Evolutionary conservation across 768 basidiomycete species (phyloP), one percentile per base, ranked within the genome.

Genomic region (Mycena crocata): DNA sequence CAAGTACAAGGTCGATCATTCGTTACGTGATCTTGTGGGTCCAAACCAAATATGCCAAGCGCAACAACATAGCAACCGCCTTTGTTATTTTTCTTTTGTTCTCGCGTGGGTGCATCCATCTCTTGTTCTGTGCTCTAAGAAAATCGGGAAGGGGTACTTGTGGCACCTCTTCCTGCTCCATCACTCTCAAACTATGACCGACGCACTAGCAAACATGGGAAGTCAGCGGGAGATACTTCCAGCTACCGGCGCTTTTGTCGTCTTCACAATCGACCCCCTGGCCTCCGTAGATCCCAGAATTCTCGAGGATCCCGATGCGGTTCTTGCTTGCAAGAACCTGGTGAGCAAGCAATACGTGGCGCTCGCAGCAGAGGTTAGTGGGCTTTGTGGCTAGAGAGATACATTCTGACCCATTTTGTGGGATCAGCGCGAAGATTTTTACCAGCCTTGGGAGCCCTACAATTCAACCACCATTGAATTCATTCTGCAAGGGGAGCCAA

Each of bases 251-350:
- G 54, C 39, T 10, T 56, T 6, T 17, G 54, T 24, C 12, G 40
- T 42, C 4, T 21, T 56, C n/a, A 56, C 37, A 0, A 42, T 56
- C 8, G 54, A 56, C 54, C 54, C 54, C 13, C 2, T 56, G 7
- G 39, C 54, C 10, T 56, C 39, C 24, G 21, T 56, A 31, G n/a
- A 44, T 44, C 2, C 37, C 7, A 40, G 32, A 12, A 44, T 40
- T 1, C 55, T 21, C 1, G 40, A 57, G 35, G 55, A 42, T 31
- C 37, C 55, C 12, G 55, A 57, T 13, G 55, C 40, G 19, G 28
- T 57, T 7, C 39, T 40, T 8, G 55, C 55, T 44, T 57, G 55
- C 31, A 44, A 31, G 42, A 57, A 42, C 23, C 24, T 57, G 8
- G 55, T 44, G 3, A 57, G 24, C n/a, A 44, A 57, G 14, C 40